phyloP scores from a whole-genome alignment of 2,329 filamentous ascomycete genomes.

The Beauveria medogensis region DNA sequence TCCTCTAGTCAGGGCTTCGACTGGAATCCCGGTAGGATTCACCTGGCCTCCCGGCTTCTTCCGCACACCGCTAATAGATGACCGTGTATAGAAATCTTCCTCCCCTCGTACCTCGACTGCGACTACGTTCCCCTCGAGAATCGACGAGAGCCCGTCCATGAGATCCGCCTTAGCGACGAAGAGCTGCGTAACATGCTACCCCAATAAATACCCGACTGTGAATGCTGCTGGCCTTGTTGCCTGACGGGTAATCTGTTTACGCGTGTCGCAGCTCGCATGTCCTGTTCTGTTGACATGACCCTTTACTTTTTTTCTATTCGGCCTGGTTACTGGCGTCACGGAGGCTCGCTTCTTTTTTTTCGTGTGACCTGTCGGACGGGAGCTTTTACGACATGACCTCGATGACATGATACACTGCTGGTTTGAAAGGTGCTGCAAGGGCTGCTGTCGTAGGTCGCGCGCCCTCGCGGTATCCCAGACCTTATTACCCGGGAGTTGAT shows the following conservation, averaged over 20 bases:
- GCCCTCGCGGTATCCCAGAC: not conserved
- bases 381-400: not conserved
- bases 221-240: not conserved
- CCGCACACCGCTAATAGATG: slow-evolving; percentile 3
- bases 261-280: not conserved
- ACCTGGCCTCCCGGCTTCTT: not conserved
- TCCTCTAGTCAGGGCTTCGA: slow-evolving; percentile 73
- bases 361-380: not conserved
- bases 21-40: slow-evolving; percentile 64
- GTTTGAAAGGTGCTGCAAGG: not conserved
- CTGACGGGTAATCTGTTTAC: not conserved
- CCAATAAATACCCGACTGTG: slow-evolving; percentile 30
- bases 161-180: slow-evolving; percentile 71
- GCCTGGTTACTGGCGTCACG: not conserved
- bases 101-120: slow-evolving; percentile 68
- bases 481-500: slow-evolving; percentile 5
- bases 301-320: not conserved
- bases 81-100: slow-evolving; percentile 58
- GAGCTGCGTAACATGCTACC: slow-evolving; percentile 63
- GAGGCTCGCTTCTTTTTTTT: not conserved
- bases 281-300: not conserved
- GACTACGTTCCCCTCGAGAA: slow-evolving; percentile 69
- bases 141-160: slow-evolving; percentile 67
- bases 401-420: slow-evolving; percentile 5
- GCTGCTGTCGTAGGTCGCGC: not conserved